Base-by-base conservation (phyloP, 495 filamentous ascomycete genomes). In the Staphylotrichum tortipilum region DNA sequence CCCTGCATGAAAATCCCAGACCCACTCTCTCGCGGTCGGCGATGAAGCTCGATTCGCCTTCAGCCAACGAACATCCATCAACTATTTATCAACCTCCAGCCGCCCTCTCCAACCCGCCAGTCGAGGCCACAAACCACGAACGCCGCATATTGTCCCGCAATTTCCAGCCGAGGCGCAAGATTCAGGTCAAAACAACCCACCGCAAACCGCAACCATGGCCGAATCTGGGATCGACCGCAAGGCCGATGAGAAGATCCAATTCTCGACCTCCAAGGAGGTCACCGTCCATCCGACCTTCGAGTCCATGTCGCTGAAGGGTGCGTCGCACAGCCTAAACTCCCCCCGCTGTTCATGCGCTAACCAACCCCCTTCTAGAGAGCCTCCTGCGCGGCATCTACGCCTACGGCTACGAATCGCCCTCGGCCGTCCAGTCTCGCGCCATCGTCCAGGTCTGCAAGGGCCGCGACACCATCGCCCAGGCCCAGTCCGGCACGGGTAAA, bases 401-500 rank as follows among this genome's bases (percentile, higher is more conserved):
- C 15, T 99, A 99, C 58, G 92, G 92, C 42, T 98, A 95, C 67
- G 92, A 98, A 64, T 94, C 89, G 0, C 92, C 92, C 1, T 98
- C 92, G 4, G 92, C 92, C 4, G 90, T 98, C 15, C 92, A 98
- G 70, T 94, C 89, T 37, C 85, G 92, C 60, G 92, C 94, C 50
- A 98, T 98, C 63, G 90, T 97, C 55, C 91, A 96, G 68, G 89
- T 98, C 62, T 96, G 90, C 80, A 97, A 95, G 74, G 92, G 91
- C 53, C 88, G 89, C 67, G 92, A 99, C 65, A 94, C 89, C 44
- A 99, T 99, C 67, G 92, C 92, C 29, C 92, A 99, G 68, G 92
- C 92, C n/a, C 92, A 98, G 74, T 98, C 92, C 57, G 92, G 92
- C 76, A 98, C 92, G 62, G 92, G 92, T 73, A 98, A 98, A 79